Percentiles rank a stretch among this genome's conserved stretches.
Conservation (phyloP, 768 basidiomycete species). For the Tremella fuciformis region DNA sequence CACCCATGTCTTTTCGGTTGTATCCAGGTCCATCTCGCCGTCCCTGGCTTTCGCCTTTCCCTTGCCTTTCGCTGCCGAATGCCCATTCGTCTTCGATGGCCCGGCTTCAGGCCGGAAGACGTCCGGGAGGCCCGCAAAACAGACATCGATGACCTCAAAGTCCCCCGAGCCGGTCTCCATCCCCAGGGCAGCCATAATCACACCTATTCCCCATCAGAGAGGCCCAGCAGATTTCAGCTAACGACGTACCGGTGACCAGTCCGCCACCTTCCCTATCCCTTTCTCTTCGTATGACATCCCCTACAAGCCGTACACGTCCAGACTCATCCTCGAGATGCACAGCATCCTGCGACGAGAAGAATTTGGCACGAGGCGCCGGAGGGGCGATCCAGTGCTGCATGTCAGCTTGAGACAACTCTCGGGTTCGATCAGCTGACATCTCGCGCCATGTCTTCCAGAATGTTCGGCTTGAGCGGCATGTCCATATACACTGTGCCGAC, state of each 20-base stretch:
- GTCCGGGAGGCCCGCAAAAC: conserved; percentile 77
- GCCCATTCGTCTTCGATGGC: conserved; percentile 17
- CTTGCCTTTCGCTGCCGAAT: conserved; percentile 32
- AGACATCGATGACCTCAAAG: conserved; percentile 88
- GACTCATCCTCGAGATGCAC: conserved; percentile 95
- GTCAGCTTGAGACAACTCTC: too few species aligned
- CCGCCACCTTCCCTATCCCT: conserved; percentile 53
- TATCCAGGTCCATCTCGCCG: conserved; percentile 66
- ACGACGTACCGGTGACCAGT: conserved; percentile 66
- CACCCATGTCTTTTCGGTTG: conserved; percentile 63
- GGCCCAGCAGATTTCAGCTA: neutral
- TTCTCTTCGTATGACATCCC: conserved; percentile 60
- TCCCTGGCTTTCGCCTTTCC: conserved; percentile 32
- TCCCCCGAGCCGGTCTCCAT: conserved; percentile 85
- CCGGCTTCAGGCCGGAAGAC: conserved; percentile 52
- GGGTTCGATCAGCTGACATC: too few species aligned
- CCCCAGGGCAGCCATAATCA: conserved; percentile 84
- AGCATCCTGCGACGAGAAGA: conserved; percentile 71
- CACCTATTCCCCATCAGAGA: conserved; percentile 53
- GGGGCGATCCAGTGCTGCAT: conserved; percentile 80
- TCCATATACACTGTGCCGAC: conserved; percentile 97
- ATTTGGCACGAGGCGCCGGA: conserved; percentile 71
- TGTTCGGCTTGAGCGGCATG: conserved; percentile 97
- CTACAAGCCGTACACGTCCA: conserved; percentile 83
- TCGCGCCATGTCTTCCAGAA: conserved; percentile 88